Conservation (phyloP, 2,329 filamentous ascomycete genomes). For the Chrysoporthe puriensis region DNA sequence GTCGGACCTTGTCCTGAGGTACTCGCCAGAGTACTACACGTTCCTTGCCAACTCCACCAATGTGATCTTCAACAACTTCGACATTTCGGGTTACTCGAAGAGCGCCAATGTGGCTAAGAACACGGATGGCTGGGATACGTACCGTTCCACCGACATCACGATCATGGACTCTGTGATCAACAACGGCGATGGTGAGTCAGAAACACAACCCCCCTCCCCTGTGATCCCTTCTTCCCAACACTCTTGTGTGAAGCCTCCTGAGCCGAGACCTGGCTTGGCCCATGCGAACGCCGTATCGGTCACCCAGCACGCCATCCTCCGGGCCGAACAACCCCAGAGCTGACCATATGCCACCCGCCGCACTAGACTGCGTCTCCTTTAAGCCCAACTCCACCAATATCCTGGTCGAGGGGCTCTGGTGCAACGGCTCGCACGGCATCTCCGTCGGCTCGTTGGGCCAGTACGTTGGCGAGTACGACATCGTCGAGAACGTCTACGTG, state of each 20-base stretch:
- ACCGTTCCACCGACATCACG: conserved; percentile 61
- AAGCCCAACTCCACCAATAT: conserved; percentile 75
- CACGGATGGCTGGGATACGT: conserved; percentile 66
- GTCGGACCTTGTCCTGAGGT: conserved; percentile 59
- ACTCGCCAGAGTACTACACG: conserved; percentile 62
- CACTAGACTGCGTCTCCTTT: conserved; percentile 68
- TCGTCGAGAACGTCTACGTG: conserved; percentile 70
- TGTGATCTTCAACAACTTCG: conserved; percentile 64
- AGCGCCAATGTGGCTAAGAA: conserved; percentile 63
- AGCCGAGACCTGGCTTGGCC: background rate
- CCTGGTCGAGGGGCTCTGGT: conserved; percentile 67
- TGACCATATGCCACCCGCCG: background rate
- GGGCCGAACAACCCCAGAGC: background rate
- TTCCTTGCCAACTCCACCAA: conserved; percentile 64
- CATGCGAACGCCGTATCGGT: background rate
- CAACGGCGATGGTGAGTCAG: conserved; percentile 61
- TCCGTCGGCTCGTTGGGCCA: conserved; percentile 74
- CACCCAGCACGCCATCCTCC: background rate
- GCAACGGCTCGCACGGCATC: conserved; percentile 73
- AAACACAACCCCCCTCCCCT: background rate
- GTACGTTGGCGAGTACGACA: conserved; percentile 65
- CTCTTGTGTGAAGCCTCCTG: background rate
- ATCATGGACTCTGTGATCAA: conserved; percentile 67
- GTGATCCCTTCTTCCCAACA: background rate
- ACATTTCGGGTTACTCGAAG: conserved; percentile 58